Evolutionary conservation across 768 basidiomycete genomes (phyloP).

Genomic region (Chiua virens): DNA sequence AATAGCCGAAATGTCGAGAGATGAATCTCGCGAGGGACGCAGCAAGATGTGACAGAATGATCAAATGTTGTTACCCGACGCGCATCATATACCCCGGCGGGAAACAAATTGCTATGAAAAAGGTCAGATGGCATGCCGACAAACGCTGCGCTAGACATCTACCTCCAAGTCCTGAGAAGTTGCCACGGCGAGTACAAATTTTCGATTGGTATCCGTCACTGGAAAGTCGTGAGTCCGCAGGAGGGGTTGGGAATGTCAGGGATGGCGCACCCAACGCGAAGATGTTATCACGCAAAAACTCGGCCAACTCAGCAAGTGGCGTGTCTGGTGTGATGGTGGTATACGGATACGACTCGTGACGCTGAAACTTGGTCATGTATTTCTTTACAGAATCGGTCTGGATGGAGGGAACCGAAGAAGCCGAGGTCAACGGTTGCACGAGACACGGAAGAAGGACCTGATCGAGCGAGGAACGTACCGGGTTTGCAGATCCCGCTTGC

Average conservation of each 20-base stretch:
- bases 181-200: conserved; percentile 81
- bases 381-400: conserved; percentile 70
- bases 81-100: conserved; percentile 24
- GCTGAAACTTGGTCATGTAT: conserved; percentile 76
- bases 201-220: conserved; percentile 84
- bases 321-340: conserved; percentile 80
- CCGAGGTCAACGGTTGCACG: neutral
- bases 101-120: conserved; percentile 29
- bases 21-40: neutral
- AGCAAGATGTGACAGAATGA: neutral
- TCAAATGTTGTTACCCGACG: neutral
- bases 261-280: conserved; percentile 69
- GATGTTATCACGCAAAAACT: conserved; percentile 67
- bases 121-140: neutral
- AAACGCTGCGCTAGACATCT: neutral
- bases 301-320: conserved; percentile 77
- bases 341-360: conserved; percentile 63
- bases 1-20: neutral
- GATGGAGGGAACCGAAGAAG: neutral
- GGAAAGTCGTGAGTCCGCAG: conserved; percentile 1
- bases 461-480: conserved; percentile 45
- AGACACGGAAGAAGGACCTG: neutral
- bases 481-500: conserved; percentile 69
- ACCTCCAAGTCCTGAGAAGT: conserved; percentile 72
- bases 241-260: neutral